phyloP scores from a whole-genome alignment of 2,329 filamentous ascomycete genomes.

The Aureobasidium sp. region DNA sequence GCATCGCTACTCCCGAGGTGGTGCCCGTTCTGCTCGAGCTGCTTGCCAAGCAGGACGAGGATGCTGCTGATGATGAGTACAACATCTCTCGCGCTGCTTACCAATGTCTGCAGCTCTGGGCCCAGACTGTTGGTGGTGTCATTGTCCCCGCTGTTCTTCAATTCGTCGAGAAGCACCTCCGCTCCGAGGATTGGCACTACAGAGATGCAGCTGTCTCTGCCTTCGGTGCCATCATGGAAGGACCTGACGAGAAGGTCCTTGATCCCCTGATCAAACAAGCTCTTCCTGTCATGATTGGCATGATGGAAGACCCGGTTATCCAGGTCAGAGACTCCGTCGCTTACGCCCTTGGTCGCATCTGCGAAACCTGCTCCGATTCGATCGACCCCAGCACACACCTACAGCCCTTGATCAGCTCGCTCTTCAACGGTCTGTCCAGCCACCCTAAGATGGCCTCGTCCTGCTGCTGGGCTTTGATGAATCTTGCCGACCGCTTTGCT shows the following conservation, averaged over 20 bases:
- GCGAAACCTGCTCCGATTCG: constrained; percentile 83
- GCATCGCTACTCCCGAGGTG: constrained; percentile 87
- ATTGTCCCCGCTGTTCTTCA: constrained; percentile 80
- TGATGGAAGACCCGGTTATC: constrained; percentile 82
- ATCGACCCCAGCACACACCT: constrained; percentile 82
- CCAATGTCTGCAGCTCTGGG: constrained; percentile 91
- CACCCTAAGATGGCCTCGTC: constrained; percentile 96
- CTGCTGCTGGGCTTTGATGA: constrained; percentile 99
- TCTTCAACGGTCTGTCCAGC: constrained; percentile 84
- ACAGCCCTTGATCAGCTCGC: constrained; percentile 73
- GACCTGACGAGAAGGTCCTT: constrained; percentile 84
- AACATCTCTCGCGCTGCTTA: constrained; percentile 93
- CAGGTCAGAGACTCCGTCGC: constrained; percentile 95
- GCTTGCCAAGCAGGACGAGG: constrained; percentile 95
- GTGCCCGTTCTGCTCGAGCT: constrained; percentile 84
- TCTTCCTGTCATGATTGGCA: constrained; percentile 80
- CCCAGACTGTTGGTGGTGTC: constrained; percentile 78
- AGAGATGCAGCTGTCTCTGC: constrained; percentile 94
- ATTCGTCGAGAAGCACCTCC: constrained; percentile 88
- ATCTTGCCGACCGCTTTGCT: constrained; percentile 90
- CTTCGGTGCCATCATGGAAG: constrained; percentile 98
- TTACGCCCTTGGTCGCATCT: constrained; percentile 92
- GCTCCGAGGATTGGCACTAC: constrained; percentile 87
- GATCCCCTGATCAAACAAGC: constrained; percentile 95
- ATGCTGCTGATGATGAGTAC: constrained; percentile 94